These are phyloP conservation scores for Simplicillium aogashimaense DNA, from an alignment of 2,329 filamentous ascomycete species.

Conservation along the genomic window DNA sequence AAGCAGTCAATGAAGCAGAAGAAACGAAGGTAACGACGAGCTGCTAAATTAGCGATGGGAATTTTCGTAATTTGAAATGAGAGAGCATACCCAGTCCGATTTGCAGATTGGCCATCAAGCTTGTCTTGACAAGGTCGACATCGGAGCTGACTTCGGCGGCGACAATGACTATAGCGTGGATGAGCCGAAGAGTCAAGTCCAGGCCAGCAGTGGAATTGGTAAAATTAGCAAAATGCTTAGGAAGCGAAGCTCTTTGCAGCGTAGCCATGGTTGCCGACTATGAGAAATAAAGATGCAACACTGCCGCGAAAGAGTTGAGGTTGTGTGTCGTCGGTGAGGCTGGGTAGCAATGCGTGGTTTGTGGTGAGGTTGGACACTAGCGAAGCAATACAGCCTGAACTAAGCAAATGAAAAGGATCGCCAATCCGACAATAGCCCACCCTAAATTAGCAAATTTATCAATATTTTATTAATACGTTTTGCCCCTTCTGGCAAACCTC, in stretches of 20 bases:
- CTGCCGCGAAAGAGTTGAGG: too few species aligned
- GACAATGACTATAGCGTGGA: conserved; percentile 4
- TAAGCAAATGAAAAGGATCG: too few species aligned
- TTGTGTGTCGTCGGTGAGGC: too few species aligned
- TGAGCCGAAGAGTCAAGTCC: conserved; percentile 2
- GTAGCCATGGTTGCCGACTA: too few species aligned
- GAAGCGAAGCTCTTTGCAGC: background rate
- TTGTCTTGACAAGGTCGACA: background rate
- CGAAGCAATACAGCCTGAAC: too few species aligned
- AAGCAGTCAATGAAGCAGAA: conserved; percentile 5
- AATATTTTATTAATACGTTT: too few species aligned
- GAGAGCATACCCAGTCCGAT: conserved; percentile 2
- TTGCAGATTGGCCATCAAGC: conserved; percentile 1
- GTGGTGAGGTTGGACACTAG: too few species aligned
- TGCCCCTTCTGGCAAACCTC: too few species aligned
- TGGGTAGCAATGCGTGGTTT: too few species aligned
- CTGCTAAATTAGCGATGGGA: background rate
- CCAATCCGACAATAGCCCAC: too few species aligned
- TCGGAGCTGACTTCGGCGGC: background rate
- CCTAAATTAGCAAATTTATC: too few species aligned
- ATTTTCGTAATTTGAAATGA: background rate
- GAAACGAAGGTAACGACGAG: conserved; percentile 5
- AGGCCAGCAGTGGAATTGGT: conserved; percentile 5
- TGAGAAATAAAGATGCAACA: too few species aligned
- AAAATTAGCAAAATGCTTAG: conserved; percentile 2